Evolutionary conservation across 2,329 filamentous ascomycete species (phyloP).

Genomic region (Alternaria brassicicola): DNA sequence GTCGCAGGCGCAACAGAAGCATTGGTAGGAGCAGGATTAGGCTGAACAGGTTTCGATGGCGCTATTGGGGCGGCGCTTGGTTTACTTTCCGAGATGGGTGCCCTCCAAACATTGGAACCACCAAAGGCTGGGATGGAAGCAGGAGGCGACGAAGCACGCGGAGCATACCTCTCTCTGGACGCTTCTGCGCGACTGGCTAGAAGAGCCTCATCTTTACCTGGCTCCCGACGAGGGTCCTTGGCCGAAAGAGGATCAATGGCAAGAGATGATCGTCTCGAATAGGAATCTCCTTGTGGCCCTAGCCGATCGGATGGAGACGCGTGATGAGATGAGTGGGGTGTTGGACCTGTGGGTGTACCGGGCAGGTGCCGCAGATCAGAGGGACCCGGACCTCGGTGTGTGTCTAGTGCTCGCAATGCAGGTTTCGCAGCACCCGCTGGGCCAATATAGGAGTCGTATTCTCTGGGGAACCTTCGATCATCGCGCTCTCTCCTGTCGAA

Average conservation of each 20-base stretch:
- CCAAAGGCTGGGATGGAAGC: slow-evolving; percentile 64
- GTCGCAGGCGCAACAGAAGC: slow-evolving; percentile 20
- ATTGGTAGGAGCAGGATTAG: slow-evolving; percentile 29
- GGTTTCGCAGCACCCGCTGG: slow-evolving; percentile 40
- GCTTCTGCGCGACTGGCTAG: slow-evolving; percentile 54
- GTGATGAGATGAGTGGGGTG: slow-evolving; percentile 43
- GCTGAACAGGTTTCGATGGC: slow-evolving; percentile 34
- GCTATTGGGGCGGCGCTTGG: slow-evolving; percentile 28
- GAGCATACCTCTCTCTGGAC: slow-evolving; percentile 54
- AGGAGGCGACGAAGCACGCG: slow-evolving; percentile 58
- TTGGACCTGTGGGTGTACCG: slow-evolving; percentile 42
- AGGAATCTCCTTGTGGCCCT: slow-evolving; percentile 41
- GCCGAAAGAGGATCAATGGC: slow-evolving; percentile 41
- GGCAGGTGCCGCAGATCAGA: slow-evolving; percentile 42
- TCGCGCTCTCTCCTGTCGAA: slow-evolving; percentile 49
- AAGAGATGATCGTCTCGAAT: slow-evolving; percentile 46
- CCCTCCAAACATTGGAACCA: slow-evolving; percentile 54
- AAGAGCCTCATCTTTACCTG: slow-evolving; percentile 53
- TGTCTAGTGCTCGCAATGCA: slow-evolving; percentile 37
- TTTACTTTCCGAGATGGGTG: slow-evolving; percentile 47
- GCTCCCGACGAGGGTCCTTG: slow-evolving; percentile 48
- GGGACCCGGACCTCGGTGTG: slow-evolving; percentile 36
- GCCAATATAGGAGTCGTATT: slow-evolving; percentile 53
- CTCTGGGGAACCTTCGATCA: slow-evolving; percentile 53
- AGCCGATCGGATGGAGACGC: slow-evolving; percentile 42